Percentiles rank a stretch among this genome's conserved stretches.
Evolutionary conservation across 352 stramenopile species (phyloP).

Genomic region (Globisporangium apiculatum): DNA sequence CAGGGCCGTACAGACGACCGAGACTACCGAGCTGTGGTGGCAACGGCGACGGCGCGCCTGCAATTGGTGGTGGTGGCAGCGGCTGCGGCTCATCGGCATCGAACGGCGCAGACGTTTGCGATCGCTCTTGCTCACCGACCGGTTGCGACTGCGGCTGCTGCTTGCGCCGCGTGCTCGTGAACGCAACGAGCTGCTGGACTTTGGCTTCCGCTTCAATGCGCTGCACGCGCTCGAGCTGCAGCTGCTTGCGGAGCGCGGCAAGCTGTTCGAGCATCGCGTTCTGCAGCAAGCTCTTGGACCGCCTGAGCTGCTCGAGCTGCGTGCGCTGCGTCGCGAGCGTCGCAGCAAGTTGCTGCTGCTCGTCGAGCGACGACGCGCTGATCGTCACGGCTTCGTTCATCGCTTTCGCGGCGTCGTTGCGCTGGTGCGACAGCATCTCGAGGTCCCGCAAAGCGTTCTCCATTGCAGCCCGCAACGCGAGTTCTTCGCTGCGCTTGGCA

Average conservation of each 20-base stretch:
- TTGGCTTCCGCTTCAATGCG: slow-evolving; percentile 64
- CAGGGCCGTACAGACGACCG: background rate
- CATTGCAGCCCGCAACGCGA: slow-evolving; percentile 50
- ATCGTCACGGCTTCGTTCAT: slow-evolving; percentile 85
- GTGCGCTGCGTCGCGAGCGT: slow-evolving; percentile 53
- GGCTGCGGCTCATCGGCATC: slow-evolving; percentile 34
- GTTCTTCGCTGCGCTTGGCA: slow-evolving; percentile 42
- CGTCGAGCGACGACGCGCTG: slow-evolving; percentile 69
- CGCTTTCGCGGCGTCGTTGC: slow-evolving; percentile 68
- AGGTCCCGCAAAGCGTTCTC: slow-evolving; percentile 60
- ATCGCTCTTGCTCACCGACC: background rate
- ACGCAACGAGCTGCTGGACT: slow-evolving; percentile 39
- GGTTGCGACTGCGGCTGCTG: background rate
- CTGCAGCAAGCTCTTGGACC: slow-evolving; percentile 66
- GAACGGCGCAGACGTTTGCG: background rate
- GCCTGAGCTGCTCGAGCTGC: slow-evolving; percentile 74
- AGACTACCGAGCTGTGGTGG: slow-evolving; percentile 31
- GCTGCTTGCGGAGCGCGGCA: slow-evolving; percentile 62
- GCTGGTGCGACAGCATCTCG: slow-evolving; percentile 50
- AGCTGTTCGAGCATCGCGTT: slow-evolving; percentile 83
- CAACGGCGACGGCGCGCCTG: slow-evolving; percentile 24
- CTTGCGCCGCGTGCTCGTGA: slow-evolving; percentile 7
- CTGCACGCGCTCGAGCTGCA: slow-evolving; percentile 61
- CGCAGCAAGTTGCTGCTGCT: slow-evolving; percentile 58
- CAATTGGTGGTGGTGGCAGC: slow-evolving; percentile 37